Evolutionary conservation across 495 filamentous ascomycete genomes (phyloP).

Genomic region (Talaromyces proteolyticus): DNA sequence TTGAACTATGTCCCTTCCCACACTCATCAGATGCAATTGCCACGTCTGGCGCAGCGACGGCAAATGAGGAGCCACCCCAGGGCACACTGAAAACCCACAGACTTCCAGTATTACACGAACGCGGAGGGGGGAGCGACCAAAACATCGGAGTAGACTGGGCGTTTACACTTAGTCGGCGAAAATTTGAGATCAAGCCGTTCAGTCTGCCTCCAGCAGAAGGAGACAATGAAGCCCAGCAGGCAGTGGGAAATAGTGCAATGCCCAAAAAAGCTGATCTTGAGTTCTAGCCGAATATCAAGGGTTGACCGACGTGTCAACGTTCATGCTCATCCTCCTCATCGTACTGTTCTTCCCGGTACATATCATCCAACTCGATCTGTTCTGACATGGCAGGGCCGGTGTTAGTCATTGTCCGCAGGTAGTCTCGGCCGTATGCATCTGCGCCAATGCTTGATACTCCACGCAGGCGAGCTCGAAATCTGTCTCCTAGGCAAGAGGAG

Average conservation of each 20-base stretch:
- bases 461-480: conserved; percentile 38
- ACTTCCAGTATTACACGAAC: conserved; percentile 80
- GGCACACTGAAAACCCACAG: conserved; percentile 79
- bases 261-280: conserved; percentile 65
- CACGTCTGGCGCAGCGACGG: conserved; percentile 42
- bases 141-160: conserved; percentile 77
- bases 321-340: conserved; percentile 24
- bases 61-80: conserved; percentile 70
- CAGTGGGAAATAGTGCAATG: conserved; percentile 37
- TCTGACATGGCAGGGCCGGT: conserved; percentile 52
- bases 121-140: conserved; percentile 68
- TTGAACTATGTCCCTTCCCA: conserved; percentile 84
- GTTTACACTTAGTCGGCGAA: conserved; percentile 79
- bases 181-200: conserved; percentile 81
- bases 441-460: conserved; percentile 27
- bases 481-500: conserved; percentile 54
- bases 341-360: conserved; percentile 44
- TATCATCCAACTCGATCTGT: conserved; percentile 58
- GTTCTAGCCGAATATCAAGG: conserved; percentile 41
- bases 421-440: conserved; percentile 46
- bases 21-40: conserved; percentile 54
- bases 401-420: conserved; percentile 48
- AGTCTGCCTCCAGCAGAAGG: conserved; percentile 85
- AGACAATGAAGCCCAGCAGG: conserved; percentile 64
- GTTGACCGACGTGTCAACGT: neutral